Percentiles rank a stretch among this genome's conserved stretches.
phyloP scores from a whole-genome alignment of 2,329 filamentous ascomycete species.

The Scytalidium sp. region DNA sequence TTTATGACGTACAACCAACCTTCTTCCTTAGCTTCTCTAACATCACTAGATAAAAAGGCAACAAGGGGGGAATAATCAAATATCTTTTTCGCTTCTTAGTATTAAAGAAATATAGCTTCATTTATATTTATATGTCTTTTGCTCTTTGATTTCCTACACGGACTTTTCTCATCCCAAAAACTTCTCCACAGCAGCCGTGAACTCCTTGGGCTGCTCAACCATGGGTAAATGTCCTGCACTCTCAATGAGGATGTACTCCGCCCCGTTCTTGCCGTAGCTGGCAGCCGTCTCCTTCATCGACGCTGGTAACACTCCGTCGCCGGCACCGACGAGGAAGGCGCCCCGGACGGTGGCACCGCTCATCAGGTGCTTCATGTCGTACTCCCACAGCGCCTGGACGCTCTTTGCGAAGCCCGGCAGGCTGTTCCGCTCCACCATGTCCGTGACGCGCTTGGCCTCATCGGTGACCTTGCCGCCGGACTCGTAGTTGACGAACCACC shows the following conservation, averaged over 20 bases:
- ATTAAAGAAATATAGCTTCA: no score
- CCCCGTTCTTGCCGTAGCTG: slow-evolving; percentile 50
- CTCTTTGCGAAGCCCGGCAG: slow-evolving; percentile 66
- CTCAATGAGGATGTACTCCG: slow-evolving; percentile 62
- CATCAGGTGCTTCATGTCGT: slow-evolving; percentile 61
- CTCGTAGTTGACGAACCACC: slow-evolving; percentile 71
- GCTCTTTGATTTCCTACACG: no score
- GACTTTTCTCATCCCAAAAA: slow-evolving; percentile 45
- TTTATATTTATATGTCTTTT: no score
- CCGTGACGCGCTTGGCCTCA: slow-evolving; percentile 51
- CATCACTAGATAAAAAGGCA: no score
- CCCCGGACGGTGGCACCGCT: slow-evolving; percentile 53
- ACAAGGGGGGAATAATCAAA: no score
- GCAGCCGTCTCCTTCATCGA: slow-evolving; percentile 75
- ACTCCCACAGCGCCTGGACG: slow-evolving; percentile 69
- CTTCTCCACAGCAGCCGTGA: slow-evolving; percentile 59
- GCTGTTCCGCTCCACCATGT: slow-evolving; percentile 68
- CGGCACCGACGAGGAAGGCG: slow-evolving; percentile 68
- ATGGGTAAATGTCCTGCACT: slow-evolving; percentile 79
- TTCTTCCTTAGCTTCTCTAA: no score
- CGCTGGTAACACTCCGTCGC: slow-evolving; percentile 72
- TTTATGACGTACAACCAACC: no score
- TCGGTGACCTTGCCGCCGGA: slow-evolving; percentile 23
- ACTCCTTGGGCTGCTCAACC: slow-evolving; percentile 69
- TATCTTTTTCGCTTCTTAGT: no score